Evolutionary conservation across 306 rosid species (phyloP).

Genomic region (Sesbania bispinosa): DNA sequence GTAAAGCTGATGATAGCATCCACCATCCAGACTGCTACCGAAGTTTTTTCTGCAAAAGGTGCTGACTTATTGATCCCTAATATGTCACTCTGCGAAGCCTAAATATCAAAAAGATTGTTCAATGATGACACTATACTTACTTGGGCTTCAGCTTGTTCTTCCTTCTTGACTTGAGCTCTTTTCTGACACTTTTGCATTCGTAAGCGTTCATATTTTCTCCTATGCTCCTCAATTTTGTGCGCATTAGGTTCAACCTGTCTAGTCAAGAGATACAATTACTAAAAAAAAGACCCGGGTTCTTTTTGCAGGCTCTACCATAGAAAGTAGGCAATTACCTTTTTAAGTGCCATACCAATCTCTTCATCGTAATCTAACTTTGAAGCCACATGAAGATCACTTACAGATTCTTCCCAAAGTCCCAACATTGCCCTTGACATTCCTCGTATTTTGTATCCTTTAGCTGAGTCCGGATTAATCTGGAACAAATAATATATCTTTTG

Average conservation of each 20-base stretch:
- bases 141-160: slow-evolving; percentile 44
- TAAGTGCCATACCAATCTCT: slow-evolving; percentile 63
- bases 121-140: slow-evolving; percentile 32
- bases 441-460: slow-evolving; percentile 75
- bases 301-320: neutral
- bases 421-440: slow-evolving; percentile 79
- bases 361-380: slow-evolving; percentile 76
- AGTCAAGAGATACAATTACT: slow-evolving; percentile 20
- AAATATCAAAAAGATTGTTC: neutral
- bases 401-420: slow-evolving; percentile 78
- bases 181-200: slow-evolving; percentile 55
- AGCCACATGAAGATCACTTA: slow-evolving; percentile 67
- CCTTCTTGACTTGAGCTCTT: slow-evolving; percentile 49
- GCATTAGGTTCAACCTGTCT: slow-evolving; percentile 78
- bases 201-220: slow-evolving; percentile 59
- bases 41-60: too few relatives aligned
- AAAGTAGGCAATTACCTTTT: slow-evolving; percentile 43
- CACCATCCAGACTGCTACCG: neutral
- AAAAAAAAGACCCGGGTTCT: neutral
- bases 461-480: slow-evolving; percentile 82
- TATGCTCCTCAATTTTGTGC: slow-evolving; percentile 70
- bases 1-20: neutral
- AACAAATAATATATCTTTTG: slow-evolving; percentile 19
- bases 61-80: neutral
- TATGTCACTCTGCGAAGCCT: neutral